Evolutionary conservation across 192 early-diverging fungal species (phyloP).

Genomic region (Kickxella alabastrina): DNA sequence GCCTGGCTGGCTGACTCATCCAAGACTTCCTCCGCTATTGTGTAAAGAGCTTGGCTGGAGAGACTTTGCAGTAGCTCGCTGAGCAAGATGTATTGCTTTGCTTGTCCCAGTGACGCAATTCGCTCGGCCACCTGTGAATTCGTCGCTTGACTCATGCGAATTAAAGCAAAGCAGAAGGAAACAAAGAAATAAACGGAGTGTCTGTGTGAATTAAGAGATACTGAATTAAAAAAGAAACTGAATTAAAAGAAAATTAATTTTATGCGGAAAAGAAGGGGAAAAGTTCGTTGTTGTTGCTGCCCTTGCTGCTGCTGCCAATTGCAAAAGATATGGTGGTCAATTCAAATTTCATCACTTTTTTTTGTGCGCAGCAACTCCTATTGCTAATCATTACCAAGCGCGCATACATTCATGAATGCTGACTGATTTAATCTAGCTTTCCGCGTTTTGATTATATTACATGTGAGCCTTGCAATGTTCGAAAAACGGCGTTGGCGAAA

Average conservation of each 20-base stretch:
- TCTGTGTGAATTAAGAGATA: too few species aligned
- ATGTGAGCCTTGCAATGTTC: too few species aligned
- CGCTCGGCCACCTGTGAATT: slow-evolving; percentile 7
- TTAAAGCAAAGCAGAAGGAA: not conserved
- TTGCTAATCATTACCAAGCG: not conserved
- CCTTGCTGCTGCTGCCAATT: too few species aligned
- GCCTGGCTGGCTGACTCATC: not conserved
- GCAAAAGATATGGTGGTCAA: too few species aligned
- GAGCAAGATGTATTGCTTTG: not conserved
- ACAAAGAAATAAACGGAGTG: not conserved
- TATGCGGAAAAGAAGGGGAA: not conserved
- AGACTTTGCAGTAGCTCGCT: not conserved
- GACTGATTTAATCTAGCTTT: too few species aligned
- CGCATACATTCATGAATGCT: too few species aligned
- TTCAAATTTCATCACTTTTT: not conserved
- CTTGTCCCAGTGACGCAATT: not conserved
- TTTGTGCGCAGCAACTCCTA: not conserved
- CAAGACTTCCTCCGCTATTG: slow-evolving; percentile 24
- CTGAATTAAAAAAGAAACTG: not conserved
- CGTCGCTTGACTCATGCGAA: not conserved
- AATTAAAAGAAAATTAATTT: not conserved
- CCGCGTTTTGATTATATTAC: too few species aligned
- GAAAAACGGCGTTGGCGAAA: slow-evolving; percentile 3
- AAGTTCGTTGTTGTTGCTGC: not conserved
- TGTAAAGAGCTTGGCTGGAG: slow-evolving; percentile 12